These are phyloP conservation scores for Boletus huronensis DNA, from an alignment of 768 basidiomycete genomes.

Conservation along the genomic window DNA sequence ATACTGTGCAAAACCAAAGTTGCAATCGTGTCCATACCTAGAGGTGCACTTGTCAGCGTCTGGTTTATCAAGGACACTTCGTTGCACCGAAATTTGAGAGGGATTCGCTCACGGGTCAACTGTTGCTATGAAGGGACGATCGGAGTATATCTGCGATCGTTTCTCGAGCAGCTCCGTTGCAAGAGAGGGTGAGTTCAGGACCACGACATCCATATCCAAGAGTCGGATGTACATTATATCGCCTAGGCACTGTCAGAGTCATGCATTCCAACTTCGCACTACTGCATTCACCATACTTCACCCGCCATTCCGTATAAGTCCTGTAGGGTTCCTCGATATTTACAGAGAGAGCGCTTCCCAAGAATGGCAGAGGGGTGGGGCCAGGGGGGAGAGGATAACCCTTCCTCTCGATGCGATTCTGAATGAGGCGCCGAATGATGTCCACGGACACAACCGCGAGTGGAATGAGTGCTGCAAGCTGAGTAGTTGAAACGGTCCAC, in stretches of 20 bases:
- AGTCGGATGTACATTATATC: slow-evolving; percentile 47
- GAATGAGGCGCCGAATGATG: slow-evolving; percentile 2
- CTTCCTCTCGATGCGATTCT: slow-evolving; percentile 7
- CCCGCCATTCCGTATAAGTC: slow-evolving; percentile 19
- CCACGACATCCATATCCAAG: slow-evolving; percentile 42
- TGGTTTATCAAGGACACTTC: not conserved
- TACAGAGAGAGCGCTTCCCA: slow-evolving; percentile 20
- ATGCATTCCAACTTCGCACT: not conserved
- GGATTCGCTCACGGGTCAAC: slow-evolving; percentile 14
- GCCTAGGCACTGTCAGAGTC: slow-evolving; percentile 25
- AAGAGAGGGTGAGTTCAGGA: slow-evolving; percentile 43
- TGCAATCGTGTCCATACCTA: slow-evolving; percentile 17
- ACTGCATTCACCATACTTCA: slow-evolving; percentile 12
- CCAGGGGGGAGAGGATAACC: slow-evolving; percentile 20
- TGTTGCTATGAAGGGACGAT: slow-evolving; percentile 39
- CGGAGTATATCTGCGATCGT: slow-evolving; percentile 46
- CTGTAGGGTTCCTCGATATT: slow-evolving; percentile 11
- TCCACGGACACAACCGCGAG: not conserved
- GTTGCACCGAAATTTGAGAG: too few species aligned
- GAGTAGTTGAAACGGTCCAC: slow-evolving; percentile 3
- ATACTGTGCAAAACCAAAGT: slow-evolving; percentile 7
- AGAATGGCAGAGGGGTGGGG: slow-evolving; percentile 16
- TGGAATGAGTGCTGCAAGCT: slow-evolving; percentile 2
- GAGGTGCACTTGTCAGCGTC: not conserved
- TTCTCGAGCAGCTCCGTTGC: slow-evolving; percentile 46